Base-by-base conservation (phyloP, 306 rosid species). In the Inga leiocalycina region DNA sequence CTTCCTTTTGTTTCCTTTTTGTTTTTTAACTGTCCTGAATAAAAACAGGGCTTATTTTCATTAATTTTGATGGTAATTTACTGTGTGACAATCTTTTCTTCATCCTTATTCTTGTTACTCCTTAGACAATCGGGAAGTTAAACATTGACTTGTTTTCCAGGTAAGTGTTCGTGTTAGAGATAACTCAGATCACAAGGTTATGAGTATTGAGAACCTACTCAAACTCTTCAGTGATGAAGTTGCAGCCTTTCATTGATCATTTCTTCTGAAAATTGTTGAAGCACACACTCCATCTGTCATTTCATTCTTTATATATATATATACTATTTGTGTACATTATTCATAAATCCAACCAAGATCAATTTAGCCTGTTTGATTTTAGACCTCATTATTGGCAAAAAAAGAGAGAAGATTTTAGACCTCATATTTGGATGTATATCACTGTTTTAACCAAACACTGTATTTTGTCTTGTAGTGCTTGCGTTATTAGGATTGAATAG, bases 121-220 rank as follows among this genome's bases (percentile, higher is more conserved):
- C 10, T 51, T 17, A 16, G 34, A 4, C 3, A 9, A 6, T 10
- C 8, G n/a, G 43, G 22, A 85, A 48, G 39, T 76, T 86, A 76
- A 83, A 62, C 74, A 81, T 65, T 81, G 86, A 54, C 43, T 83
- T 54, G 6, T 79, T 81, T 85, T 88, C 74, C 97, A 96, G 99
- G 98, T 96, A 85, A 96, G 99, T 74, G 97, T 93, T 71, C 90
- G 98, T 10, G 92, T 93, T 59, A 90, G 99, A 86, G 98, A 92
- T 75, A 82, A 82, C 74, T 90, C 79, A 30, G 97, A 92, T 68
- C 93, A 89, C 73, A 75, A 85, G 0, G 94, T 88, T 30, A 91
- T 84, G 96, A 90, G 88, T 61, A 87, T 89, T 22, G 98, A 93
- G 76, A 68, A 79, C 56, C 83, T 95, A 52, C 95, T 95, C 82